Base-by-base conservation (phyloP, 495 filamentous ascomycete species). In the Pseudoneurospora amorphoporcata region DNA sequence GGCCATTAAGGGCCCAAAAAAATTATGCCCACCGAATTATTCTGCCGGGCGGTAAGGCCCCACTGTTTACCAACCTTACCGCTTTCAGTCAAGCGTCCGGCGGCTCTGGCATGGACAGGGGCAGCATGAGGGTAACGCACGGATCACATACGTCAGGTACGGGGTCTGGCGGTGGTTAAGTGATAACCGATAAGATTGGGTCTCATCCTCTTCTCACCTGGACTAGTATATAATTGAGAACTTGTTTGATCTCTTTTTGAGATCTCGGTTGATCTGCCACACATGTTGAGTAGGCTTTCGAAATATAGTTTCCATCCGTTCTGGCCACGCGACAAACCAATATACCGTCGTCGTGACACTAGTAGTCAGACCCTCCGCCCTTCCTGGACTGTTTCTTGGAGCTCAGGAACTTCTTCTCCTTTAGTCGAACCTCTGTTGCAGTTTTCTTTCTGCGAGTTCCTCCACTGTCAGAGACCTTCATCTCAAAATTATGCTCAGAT, bases 341-440 rank as follows among this genome's bases (percentile, higher is more conserved):
- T 19, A 10, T 3, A 69, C 35, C 4, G 14, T 14, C 4, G 39
- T 41, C 68, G 3, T 17, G 5, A 3, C 68, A 7, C 68, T 68
- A 74, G 65, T 70, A 78, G 9, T 77, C 70, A 1, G 6, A 61
- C 7, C 39, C 61, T 32, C 74, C 75, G 16, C 87, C 84, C 80
- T 86, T 87, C 32, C 94, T 87, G 72, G 83, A 86, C 35, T 85
- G 86, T 81, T 98, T 98, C 83, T 98, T 98, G 68, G 84, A 87
- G 75, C 91, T 90, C 69, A 91, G 91, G 38, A 84, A 75, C 82
- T 96, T 97, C 82, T 98, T 98, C 17, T 77, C 80, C 77, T 84
- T 89, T 42, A 97, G 73, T 69, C 94, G 84, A n/a, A 82, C 79
- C 73, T 93, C 88, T 71, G 91, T 92, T 71, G 90, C 91, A 23